Base-by-base conservation (phyloP, 2,329 filamentous ascomycete species). In the Ophiocordyceps camponoti-rufipedis region DNA sequence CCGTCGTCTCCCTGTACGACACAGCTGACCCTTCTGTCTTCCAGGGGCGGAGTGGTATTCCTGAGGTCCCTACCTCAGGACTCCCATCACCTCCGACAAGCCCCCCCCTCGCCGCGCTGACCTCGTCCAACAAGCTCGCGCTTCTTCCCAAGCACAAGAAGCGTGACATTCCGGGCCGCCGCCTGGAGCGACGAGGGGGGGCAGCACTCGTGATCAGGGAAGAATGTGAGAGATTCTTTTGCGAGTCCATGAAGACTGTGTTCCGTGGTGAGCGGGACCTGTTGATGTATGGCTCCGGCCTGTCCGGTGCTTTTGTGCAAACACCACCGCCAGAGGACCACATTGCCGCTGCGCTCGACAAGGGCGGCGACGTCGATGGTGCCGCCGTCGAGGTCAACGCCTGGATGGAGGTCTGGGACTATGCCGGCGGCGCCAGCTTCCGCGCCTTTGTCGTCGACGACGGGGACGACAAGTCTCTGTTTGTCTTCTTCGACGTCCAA, bases 151-250 rank as follows among this genome's bases (percentile, higher is more conserved):
- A 78, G 64, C 63, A 63, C 58, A 63, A 62, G 58, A 66, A 61
- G 58, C 61, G 61, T 57, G 63, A 64, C 51, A 61, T 59, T 54
- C 61, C 62, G 56, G 61, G 60, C 56, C 55, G 56, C 53, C 60
- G 59, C 58, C 60, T 63, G 61, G 65, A 67, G 62, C 71, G 75
- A 62, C 74, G 74, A 82, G 83, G 83, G 84, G 87, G 87, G 86
- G 87, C 87, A 81, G 80, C 85, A 83, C 79, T 85, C 69, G 80
- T 81, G 72, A 94, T 94, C 75, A 87, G 83, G 85, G 87, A 83
- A 87, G 87, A 94, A 85, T 94, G 88, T 94, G 88, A 94, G 87
- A 95, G 88, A 75, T 89, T 94, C 82, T 94, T 94, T 78, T 94
- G 88, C 71, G 86, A 89, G 82, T 82, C 80, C 75, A 85, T 94